Conservation (phyloP, 495 filamentous ascomycete genomes). For the Neurospora sp. region DNA sequence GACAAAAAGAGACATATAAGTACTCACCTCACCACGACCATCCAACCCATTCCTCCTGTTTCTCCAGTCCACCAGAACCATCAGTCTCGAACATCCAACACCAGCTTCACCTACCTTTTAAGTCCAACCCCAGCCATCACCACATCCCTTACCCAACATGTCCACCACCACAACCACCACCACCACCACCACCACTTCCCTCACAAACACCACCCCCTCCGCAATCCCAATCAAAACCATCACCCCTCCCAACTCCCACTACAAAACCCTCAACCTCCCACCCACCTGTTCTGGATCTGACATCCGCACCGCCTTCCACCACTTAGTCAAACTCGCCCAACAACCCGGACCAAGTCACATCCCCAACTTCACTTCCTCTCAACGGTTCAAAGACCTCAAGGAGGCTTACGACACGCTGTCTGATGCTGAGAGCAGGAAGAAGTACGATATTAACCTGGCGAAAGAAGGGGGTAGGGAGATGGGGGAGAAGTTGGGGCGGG, state of each 20-base stretch:
- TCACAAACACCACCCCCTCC: not conserved
- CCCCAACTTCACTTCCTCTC: not conserved
- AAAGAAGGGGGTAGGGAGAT: not conserved
- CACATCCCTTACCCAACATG: not conserved
- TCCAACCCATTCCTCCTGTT: not conserved
- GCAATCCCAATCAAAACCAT: not conserved
- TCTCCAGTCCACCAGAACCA: not conserved
- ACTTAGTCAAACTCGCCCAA: not conserved
- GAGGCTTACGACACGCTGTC: not conserved
- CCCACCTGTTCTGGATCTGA: fast-evolving
- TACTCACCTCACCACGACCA: not conserved
- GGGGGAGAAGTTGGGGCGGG: not conserved
- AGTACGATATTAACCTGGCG: not conserved
- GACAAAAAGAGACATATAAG: not conserved
- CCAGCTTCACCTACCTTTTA: not conserved
- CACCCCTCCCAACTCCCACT: not conserved
- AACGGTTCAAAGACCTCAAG: not conserved
- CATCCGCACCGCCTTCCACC: not conserved
- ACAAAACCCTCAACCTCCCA: not conserved
- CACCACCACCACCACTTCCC: not conserved
- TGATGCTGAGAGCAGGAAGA: not conserved
- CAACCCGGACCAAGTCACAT: not conserved
- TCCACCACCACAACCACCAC: not conserved
- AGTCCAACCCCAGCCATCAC: not conserved
- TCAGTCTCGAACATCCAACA: not conserved